Conservation (phyloP, 2,329 filamentous ascomycete genomes). For the Cytospora paraplurivora region DNA sequence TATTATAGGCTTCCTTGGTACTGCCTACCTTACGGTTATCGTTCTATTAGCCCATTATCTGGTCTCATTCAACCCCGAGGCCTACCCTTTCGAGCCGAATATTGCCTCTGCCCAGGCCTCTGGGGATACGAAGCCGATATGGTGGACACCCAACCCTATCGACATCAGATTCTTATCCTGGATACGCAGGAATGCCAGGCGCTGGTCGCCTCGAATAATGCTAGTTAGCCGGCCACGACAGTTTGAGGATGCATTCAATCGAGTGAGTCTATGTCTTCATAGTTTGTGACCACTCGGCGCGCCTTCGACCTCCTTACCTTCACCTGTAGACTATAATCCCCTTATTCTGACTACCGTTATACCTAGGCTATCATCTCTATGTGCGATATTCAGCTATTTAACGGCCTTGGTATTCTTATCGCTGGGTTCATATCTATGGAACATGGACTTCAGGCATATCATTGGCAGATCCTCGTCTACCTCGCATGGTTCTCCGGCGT, state of each 20-base stretch:
- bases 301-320: not conserved
- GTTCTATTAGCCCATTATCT: not conserved
- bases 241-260: not conserved
- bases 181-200: not conserved
- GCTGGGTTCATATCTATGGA: not conserved
- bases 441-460: not conserved
- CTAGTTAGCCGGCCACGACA: not conserved
- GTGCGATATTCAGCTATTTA: conserved; percentile 7
- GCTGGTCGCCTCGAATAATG: not conserved
- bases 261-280: not conserved
- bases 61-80: not conserved
- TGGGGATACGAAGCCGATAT: not conserved
- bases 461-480: conserved; percentile 9
- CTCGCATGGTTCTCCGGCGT: conserved; percentile 5
- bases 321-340: no score
- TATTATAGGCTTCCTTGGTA: not conserved
- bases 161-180: not conserved
- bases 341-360: not conserved
- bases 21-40: not conserved
- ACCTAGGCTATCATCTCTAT: not conserved
- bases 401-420: not conserved
- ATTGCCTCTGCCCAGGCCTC: not conserved
- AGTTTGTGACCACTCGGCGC: not conserved
- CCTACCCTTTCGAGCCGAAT: not conserved
- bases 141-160: not conserved